Evolutionary conservation across 768 basidiomycete species (phyloP).

Genomic region (Tulasnella sp.): DNA sequence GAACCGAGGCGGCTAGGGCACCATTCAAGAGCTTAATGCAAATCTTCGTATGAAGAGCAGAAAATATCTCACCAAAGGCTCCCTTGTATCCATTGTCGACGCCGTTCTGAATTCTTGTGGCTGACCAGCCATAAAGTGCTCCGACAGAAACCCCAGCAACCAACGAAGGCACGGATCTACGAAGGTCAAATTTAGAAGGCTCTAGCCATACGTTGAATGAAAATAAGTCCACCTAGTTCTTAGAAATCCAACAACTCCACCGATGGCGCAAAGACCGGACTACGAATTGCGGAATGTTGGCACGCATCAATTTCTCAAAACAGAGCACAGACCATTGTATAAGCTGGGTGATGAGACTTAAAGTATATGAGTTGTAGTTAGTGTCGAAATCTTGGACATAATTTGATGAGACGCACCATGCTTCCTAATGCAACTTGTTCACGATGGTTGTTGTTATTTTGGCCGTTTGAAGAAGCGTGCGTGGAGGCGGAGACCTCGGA

Average conservation of each 20-base stretch:
- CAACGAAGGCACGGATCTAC: slow-evolving; percentile 60
- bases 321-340: slow-evolving; percentile 15
- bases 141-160: slow-evolving; percentile 69
- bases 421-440: too few species aligned
- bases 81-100: slow-evolving; percentile 56
- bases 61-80: slow-evolving; percentile 48
- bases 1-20: slow-evolving; percentile 52
- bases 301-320: not conserved
- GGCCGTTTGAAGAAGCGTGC: too few species aligned
- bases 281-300: not conserved
- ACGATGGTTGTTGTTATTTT: too few species aligned
- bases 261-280: slow-evolving; percentile 51
- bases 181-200: slow-evolving; percentile 48
- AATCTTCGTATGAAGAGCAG: not conserved
- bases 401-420: too few species aligned
- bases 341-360: slow-evolving; percentile 17
- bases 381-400: too few species aligned
- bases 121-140: slow-evolving; percentile 65
- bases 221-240: not conserved
- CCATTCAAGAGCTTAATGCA: not conserved
- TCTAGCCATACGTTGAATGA: slow-evolving; percentile 24
- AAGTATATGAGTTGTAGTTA: too few species aligned
- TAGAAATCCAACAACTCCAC: slow-evolving; percentile 45
- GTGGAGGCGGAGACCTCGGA: too few species aligned
- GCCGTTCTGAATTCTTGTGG: slow-evolving; percentile 59